Evolutionary conservation across 2,329 filamentous ascomycete species (phyloP).

Genomic region (Chaetomium globosum): DNA sequence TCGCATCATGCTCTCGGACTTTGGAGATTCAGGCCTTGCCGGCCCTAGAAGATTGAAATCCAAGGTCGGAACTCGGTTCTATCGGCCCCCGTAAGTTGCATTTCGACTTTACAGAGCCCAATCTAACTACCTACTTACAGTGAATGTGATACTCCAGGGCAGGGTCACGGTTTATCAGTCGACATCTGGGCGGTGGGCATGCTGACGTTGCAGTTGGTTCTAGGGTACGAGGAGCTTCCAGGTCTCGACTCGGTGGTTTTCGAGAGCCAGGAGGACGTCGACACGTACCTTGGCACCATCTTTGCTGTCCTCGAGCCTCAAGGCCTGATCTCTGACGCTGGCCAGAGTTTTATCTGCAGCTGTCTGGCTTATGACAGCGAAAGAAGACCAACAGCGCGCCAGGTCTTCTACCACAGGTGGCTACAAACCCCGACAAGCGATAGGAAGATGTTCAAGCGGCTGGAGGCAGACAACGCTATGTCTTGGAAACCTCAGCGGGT

Average conservation of each 20-base stretch:
- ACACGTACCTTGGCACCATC: slow-evolving; percentile 24
- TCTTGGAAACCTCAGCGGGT: slow-evolving; percentile 32
- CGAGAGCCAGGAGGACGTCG: slow-evolving; percentile 24
- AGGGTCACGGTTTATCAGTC: slow-evolving; percentile 44
- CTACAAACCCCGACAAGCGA: slow-evolving; percentile 35
- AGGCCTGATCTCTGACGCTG: slow-evolving; percentile 32
- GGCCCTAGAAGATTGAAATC: slow-evolving; percentile 49
- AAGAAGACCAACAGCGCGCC: slow-evolving; percentile 41
- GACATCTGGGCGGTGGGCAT: slow-evolving; percentile 59
- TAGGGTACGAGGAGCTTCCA: slow-evolving; percentile 35
- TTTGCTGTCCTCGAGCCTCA: slow-evolving; percentile 21
- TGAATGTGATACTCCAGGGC: slow-evolving; percentile 42
- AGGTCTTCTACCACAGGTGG: slow-evolving; percentile 45
- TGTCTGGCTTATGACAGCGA: slow-evolving; percentile 43
- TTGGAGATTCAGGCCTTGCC: slow-evolving; percentile 53
- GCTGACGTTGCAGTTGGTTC: slow-evolving; percentile 44
- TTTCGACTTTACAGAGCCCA: rapidly evolving
- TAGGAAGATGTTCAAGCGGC: slow-evolving; percentile 23
- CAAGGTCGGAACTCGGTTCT: slow-evolving; percentile 50
- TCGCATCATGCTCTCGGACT: slow-evolving; percentile 56
- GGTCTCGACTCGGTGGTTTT: slow-evolving; percentile 27
- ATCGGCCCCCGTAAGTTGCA: slow-evolving; percentile 54
- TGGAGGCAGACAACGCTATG: slow-evolving; percentile 24
- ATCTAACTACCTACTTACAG: slow-evolving; percentile 38
- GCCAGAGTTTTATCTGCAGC: slow-evolving; percentile 41